A percentile compares a stretch with the other conserved stretches of the same genome.
phyloP scores from a whole-genome alignment of 2,329 filamentous ascomycete genomes.

The Parafenestella ontariensis region DNA sequence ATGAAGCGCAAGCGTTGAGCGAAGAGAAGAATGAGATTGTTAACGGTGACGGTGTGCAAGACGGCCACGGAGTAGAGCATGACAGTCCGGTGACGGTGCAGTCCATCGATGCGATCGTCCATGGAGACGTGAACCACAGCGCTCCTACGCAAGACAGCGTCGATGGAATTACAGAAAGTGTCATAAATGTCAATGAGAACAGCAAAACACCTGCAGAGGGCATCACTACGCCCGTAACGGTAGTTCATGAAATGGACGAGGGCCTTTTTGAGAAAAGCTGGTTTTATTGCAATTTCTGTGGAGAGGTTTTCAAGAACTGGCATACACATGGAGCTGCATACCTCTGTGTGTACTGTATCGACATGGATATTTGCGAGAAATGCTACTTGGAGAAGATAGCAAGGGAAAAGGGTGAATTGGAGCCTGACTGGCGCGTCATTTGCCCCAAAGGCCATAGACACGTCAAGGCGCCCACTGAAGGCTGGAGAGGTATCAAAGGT shows the following conservation, averaged over 20 bases:
- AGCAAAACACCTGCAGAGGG: no score
- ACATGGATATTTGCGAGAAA: neutral
- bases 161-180: no score
- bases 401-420: neutral
- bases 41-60: neutral
- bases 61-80: no score
- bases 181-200: no score
- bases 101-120: no score
- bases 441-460: neutral
- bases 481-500: conserved; percentile 1
- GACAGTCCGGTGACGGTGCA: no score
- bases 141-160: no score
- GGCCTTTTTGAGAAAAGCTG: neutral
- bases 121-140: no score
- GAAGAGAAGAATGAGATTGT: neutral
- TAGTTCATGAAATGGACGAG: no score
- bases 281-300: neutral
- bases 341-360: neutral
- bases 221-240: no score
- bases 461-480: neutral
- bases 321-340: neutral
- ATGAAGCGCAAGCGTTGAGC: no score
- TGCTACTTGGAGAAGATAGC: neutral
- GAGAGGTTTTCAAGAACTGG: neutral
- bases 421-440: conserved; percentile 1